A percentile compares a stretch with the other conserved stretches of the same genome.
These are phyloP conservation scores for Candida pseudoviswanathii DNA, from an alignment of 1,139 yeast species.

Conservation along the genomic window DNA sequence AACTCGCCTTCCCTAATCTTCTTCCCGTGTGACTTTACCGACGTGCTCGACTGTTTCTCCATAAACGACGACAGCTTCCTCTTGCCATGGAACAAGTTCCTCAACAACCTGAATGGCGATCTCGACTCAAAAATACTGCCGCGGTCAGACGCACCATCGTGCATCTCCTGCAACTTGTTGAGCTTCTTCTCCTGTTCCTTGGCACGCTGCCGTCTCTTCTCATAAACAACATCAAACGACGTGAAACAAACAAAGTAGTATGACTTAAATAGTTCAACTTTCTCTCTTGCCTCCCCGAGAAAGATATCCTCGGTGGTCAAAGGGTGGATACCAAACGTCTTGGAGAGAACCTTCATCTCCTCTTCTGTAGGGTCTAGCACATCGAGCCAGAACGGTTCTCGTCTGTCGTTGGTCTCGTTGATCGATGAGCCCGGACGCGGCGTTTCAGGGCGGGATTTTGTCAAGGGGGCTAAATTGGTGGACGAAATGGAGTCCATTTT, in stretches of 20 bases:
- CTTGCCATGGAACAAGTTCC: slow-evolving; percentile 7
- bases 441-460: slow-evolving; percentile 18
- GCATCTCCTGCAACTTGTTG: slow-evolving; percentile 43
- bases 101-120: slow-evolving; percentile 14
- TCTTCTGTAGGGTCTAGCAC: slow-evolving; percentile 92
- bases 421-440: slow-evolving; percentile 20
- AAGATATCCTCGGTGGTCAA: slow-evolving; percentile 95
- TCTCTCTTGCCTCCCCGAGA: slow-evolving; percentile 91
- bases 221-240: slow-evolving; percentile 85
- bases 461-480: slow-evolving; percentile 7
- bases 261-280: slow-evolving; percentile 86
- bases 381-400: slow-evolving; percentile 86
- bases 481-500: slow-evolving; percentile 8
- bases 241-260: slow-evolving; percentile 93
- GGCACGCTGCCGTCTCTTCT: slow-evolving; percentile 54
- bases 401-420: slow-evolving; percentile 8
- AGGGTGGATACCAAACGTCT: slow-evolving; percentile 93
- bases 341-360: slow-evolving; percentile 90
- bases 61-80: slow-evolving; percentile 13
- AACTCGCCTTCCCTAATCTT: slow-evolving; percentile 69
- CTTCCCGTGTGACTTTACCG: slow-evolving; percentile 31
- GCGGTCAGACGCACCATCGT: slow-evolving; percentile 21
- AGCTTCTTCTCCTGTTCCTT: slow-evolving; percentile 46
- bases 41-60: slow-evolving; percentile 20
- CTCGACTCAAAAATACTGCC: slow-evolving; percentile 23